Evolutionary conservation across 129 eudicot genomes (phyloP).

Genomic region (Flaveria robusta): DNA sequence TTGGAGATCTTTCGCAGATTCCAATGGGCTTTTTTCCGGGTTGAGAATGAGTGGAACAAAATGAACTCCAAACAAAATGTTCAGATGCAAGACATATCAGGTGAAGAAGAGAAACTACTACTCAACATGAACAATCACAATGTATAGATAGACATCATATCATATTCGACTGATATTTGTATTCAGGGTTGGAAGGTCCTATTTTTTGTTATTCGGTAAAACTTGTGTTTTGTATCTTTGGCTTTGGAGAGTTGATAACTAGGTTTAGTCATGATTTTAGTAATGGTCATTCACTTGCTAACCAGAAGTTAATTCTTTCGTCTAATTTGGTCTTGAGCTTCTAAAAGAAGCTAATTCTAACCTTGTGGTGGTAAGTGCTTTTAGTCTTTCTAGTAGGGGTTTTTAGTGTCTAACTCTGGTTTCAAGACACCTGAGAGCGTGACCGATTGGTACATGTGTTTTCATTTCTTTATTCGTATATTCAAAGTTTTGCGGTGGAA

Average conservation of each 20-base stretch:
- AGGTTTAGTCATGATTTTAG: conserved; percentile 20
- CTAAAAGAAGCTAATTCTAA: not conserved
- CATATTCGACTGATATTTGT: conserved; percentile 15
- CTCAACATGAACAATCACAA: conserved; percentile 57
- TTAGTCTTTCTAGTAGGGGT: too few species aligned
- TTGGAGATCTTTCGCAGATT: conserved; percentile 86
- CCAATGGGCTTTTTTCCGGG: conserved; percentile 97
- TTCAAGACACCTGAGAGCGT: too few species aligned
- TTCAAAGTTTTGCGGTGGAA: too few species aligned
- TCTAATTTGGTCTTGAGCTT: not conserved
- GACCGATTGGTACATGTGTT: too few species aligned
- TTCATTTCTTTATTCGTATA: too few species aligned
- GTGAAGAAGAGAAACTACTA: conserved; percentile 71
- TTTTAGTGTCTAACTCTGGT: too few species aligned
- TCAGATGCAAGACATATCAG: conserved; percentile 49
- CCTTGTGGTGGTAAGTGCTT: too few species aligned
- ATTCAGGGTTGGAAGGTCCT: conserved; percentile 13
- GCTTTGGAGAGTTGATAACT: conserved; percentile 19
- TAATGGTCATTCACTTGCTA: not conserved
- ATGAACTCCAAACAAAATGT: conserved; percentile 56
- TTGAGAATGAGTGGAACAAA: conserved; percentile 93
- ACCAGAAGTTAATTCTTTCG: not conserved
- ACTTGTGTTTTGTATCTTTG: conserved; percentile 20
- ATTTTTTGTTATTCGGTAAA: conserved; percentile 18
- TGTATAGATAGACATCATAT: conserved; percentile 47